Evolutionary conservation across 2,329 filamentous ascomycete species (phyloP).

Genomic region (Rutstroemia sp.): DNA sequence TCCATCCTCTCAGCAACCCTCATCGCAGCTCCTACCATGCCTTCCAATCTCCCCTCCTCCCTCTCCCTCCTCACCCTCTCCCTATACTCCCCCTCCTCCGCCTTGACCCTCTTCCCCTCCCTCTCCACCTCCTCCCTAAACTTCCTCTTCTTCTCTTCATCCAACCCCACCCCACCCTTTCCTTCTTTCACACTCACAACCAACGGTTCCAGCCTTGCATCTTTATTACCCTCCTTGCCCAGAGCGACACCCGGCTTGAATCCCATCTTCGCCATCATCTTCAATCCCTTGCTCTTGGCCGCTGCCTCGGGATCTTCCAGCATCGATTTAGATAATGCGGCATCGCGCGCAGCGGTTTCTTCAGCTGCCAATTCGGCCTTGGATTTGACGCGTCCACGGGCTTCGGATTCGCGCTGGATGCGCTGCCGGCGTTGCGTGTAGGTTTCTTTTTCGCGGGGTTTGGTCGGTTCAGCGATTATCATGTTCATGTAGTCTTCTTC

Average conservation of each 20-base stretch:
- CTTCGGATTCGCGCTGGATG: conserved; percentile 54
- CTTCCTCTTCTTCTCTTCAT: conserved; percentile 76
- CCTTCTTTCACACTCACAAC: conserved; percentile 70
- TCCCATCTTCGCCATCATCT: conserved; percentile 96
- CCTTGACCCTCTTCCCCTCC: conserved; percentile 52
- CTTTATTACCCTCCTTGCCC: conserved; percentile 50
- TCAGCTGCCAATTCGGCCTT: conserved; percentile 77
- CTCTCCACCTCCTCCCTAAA: conserved; percentile 55
- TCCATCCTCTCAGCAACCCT: conserved; percentile 71
- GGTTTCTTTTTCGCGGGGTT: conserved; percentile 46
- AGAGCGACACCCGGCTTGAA: conserved; percentile 71
- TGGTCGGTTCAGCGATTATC: conserved; percentile 64
- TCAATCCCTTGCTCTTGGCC: conserved; percentile 73
- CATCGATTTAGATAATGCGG: conserved; percentile 66
- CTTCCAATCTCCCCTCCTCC: conserved; percentile 61
- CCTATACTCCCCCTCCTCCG: conserved; percentile 64
- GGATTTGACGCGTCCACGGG: conserved; percentile 62
- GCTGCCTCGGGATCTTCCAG: conserved; percentile 48
- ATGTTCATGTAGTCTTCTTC: conserved; percentile 98
- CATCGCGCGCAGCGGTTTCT: conserved; percentile 64
- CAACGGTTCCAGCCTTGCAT: conserved; percentile 59
- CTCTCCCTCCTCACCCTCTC: conserved; percentile 64
- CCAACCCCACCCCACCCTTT: conserved; percentile 75
- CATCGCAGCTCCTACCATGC: conserved; percentile 69
- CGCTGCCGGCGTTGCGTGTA: conserved; percentile 46